Evolutionary conservation across 148 eudicot species (phyloP).

Genomic region (Euryodendron excelsum): DNA sequence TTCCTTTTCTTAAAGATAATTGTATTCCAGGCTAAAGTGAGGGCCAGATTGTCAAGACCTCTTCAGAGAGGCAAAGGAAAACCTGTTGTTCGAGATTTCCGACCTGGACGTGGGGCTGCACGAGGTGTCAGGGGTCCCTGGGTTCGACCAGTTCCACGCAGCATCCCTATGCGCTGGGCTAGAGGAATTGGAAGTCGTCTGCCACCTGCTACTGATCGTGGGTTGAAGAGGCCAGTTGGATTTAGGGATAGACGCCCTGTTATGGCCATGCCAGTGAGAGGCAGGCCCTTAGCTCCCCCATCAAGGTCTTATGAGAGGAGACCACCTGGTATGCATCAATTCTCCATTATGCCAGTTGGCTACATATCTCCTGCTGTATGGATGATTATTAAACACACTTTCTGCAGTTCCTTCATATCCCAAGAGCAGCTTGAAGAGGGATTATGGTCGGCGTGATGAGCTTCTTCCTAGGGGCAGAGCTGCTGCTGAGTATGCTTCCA

Average conservation of each 20-base stretch:
- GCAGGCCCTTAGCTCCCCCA: slow-evolving; percentile 66
- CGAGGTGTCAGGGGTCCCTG: slow-evolving; percentile 69
- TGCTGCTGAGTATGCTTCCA: slow-evolving; percentile 61
- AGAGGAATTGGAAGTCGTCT: slow-evolving; percentile 50
- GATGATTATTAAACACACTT: slow-evolving; percentile 6
- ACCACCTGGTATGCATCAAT: slow-evolving; percentile 66
- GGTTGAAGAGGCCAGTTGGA: slow-evolving; percentile 58
- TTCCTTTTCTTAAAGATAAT: background rate
- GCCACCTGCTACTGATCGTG: slow-evolving; percentile 53
- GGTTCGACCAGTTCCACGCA: slow-evolving; percentile 66
- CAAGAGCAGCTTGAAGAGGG: slow-evolving; percentile 76
- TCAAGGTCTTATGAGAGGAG: slow-evolving; percentile 84
- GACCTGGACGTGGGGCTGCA: slow-evolving; percentile 45
- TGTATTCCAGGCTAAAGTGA: slow-evolving; percentile 67
- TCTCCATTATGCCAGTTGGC: background rate
- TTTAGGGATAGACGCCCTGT: slow-evolving; percentile 64
- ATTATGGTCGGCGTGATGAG: slow-evolving; percentile 70
- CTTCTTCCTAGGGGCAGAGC: slow-evolving; percentile 75
- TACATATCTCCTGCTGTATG: background rate
- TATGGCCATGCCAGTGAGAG: slow-evolving; percentile 56
- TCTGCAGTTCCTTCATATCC: slow-evolving; percentile 67
- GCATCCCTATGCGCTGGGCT: slow-evolving; percentile 48
- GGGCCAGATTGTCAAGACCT: slow-evolving; percentile 95
- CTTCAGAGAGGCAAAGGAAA: slow-evolving; percentile 83
- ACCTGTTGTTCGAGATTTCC: slow-evolving; percentile 50